These are phyloP conservation scores for Agrostemma githago DNA, from an alignment of 148 eudicot genomes.

Conservation along the genomic window DNA sequence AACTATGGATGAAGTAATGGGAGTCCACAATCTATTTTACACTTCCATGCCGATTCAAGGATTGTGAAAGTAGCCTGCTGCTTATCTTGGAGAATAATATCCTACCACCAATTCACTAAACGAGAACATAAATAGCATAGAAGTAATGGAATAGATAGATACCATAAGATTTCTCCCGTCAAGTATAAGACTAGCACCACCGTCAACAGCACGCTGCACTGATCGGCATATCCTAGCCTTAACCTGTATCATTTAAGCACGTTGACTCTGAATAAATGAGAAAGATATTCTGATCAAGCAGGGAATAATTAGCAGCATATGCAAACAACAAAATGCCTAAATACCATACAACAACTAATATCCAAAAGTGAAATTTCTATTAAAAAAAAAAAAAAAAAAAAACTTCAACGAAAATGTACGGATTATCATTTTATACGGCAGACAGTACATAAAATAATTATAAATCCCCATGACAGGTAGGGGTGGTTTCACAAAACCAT, in stretches of 20 bases:
- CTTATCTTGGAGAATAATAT: background rate
- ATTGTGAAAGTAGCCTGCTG: background rate
- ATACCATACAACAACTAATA: background rate
- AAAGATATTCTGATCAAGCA: background rate
- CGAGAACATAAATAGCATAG: background rate
- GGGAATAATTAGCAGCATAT: background rate
- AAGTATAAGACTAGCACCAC: constrained; percentile 66
- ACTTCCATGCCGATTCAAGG: background rate
- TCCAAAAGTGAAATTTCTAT: background rate
- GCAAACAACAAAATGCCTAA: constrained; percentile 1
- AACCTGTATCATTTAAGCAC: constrained; percentile 38
- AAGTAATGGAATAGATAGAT: background rate
- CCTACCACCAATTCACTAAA: background rate
- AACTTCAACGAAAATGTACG: background rate
- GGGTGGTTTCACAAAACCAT: background rate
- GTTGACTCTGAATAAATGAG: background rate
- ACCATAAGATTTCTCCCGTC: constrained; percentile 69
- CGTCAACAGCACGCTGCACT: constrained; percentile 65
- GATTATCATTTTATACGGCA: background rate
- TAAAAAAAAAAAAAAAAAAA: too few species aligned
- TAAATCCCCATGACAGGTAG: too few species aligned
- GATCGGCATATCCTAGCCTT: constrained; percentile 59
- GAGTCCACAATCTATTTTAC: background rate
- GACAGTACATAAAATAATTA: background rate
- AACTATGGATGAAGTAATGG: background rate